Conservation (phyloP, 345 rosid genomes). For the Leavenworthia alabamica region DNA sequence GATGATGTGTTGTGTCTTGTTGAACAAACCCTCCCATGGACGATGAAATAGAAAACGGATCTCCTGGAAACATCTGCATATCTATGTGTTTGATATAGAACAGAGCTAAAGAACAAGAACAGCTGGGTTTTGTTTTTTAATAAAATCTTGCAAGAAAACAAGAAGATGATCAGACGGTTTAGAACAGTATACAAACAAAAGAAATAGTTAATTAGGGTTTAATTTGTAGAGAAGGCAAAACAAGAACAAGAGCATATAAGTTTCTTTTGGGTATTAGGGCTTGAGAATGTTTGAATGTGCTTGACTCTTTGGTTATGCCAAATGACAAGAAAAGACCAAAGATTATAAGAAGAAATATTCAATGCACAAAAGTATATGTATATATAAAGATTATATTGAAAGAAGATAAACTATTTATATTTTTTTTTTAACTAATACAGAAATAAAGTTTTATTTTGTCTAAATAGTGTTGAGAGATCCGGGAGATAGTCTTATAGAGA, state of each 20-base stretch:
- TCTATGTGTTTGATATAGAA: constrained; percentile 7
- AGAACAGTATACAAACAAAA: constrained; percentile 39
- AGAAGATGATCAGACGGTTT: constrained; percentile 34
- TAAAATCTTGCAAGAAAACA: constrained; percentile 34
- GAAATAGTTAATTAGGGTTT: constrained; percentile 32
- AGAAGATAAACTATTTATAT: constrained; percentile 4
- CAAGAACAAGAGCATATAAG: constrained; percentile 39
- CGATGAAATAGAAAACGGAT: constrained; percentile 49
- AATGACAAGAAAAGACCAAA: constrained; percentile 56
- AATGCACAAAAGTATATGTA: constrained; percentile 22
- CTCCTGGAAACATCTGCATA: constrained; percentile 68
- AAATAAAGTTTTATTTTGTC: constrained; percentile 11
- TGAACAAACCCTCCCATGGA: constrained; percentile 45
- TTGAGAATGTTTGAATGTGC: constrained; percentile 46
- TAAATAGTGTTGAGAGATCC: constrained; percentile 29
- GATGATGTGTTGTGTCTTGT: constrained; percentile 35
- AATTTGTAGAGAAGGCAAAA: constrained; percentile 29
- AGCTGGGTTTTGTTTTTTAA: constrained; percentile 22
- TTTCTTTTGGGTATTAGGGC: constrained; percentile 36
- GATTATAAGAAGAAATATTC: constrained; percentile 37
- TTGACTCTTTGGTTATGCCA: constrained; percentile 48
- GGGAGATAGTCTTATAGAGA: constrained; percentile 42
- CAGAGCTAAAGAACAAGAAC: constrained; percentile 31
- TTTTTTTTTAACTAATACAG: neutral
- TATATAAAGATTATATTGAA: constrained; percentile 20